Evolutionary conservation across 2,329 filamentous ascomycete genomes (phyloP), one percentile per base, ranked within the genome.

Genomic region (Endoconidiophora polonica): DNA sequence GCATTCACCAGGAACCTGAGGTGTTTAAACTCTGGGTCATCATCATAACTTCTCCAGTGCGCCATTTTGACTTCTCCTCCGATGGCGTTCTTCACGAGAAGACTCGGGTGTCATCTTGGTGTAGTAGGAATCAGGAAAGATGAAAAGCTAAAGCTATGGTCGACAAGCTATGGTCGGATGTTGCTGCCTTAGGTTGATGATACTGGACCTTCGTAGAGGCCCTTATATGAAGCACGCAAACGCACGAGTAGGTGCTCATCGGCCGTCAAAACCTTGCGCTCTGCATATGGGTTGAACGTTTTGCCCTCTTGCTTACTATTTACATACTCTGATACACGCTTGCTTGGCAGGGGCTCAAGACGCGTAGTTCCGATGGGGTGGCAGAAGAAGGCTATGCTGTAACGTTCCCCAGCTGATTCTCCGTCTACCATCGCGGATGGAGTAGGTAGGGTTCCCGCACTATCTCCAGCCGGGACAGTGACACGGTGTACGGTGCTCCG

Each of bases 401-500:
- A 83, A 44, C 79, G 65, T 60, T 75, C 74, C n/a, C 68, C 71
- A 2, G 1, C 66, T 60, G 6, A 26, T 52, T 55, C 54, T 1
- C 54, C 52, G 2, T 42, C 46, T 2, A 51, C 46, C 14, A 46
- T 39, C 2, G 38, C 29, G 24, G 36, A 14, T 37, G n/a, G 10
- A 14, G 47, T 29, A 18, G 16, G 12, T 26, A 18, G 3, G 41
- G 29, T 38, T 26, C 44, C 44, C 9, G 14, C 44, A 41, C 39
- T 26, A 47, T 12, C 44, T 50, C 4, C 52, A 10, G 5, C 52
- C 0, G 70, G 66, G 56, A 94, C 91, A 0, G 90, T 78, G 26
- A 96, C 91, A 9, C 90, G 72, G 61, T 96, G 91, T 4, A 95
- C 77, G 0, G 90, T 95, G 57, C 81, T 87, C 58, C 86, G 83